Evolutionary conservation across 805 yeast species (phyloP), one percentile per base, ranked within the genome.

Genomic region (Yamadazyma kitorensis): DNA sequence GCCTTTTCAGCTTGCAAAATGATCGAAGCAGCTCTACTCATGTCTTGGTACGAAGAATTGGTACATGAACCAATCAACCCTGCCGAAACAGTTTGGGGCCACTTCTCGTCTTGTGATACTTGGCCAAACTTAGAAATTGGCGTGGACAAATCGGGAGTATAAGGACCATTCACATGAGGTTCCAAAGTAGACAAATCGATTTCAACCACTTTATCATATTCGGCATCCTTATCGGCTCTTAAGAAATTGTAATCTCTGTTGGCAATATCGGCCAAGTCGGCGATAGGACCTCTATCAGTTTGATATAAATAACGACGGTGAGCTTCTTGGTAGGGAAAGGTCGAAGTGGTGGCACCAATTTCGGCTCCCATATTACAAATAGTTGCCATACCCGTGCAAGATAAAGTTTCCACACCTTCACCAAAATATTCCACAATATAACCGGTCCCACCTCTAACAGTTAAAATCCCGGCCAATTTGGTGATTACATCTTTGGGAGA

Each of bases 361-460:
- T 93, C 98, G 36, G 98, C 98, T 60, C 98, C 98, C 98, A 93
- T 93, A 67, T 93, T 93, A 76, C 98, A 91, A 61, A 93, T 91
- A 41, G 98, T 93, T 43, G 95, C 98, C 98, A 93, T 93, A 70
- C 98, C 98, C 22, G 98, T 93, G 71, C 96, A 87, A 16, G 95
- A 82, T 53, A 93, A 76, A 35, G 83, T 70, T 43, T 81, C 71
- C 29, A 88, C 95, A 69, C 98, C 98, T 36, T 81, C 87, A 57
- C 98, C 98, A 56, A 86, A 91, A 70, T 93, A 93, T 70, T 93
- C 98, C 33, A 93, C 89, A 54, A 93, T 88, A 61, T 72, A 80
- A 45, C 98, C 98, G 36, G 98, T 93, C 63, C 98, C 98, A 62
- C 98, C 98, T 68, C 93, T 82, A 40, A 93, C 98, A 31, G 98